phyloP scores from a whole-genome alignment of 805 yeast genomes.

The Candida awuae region DNA sequence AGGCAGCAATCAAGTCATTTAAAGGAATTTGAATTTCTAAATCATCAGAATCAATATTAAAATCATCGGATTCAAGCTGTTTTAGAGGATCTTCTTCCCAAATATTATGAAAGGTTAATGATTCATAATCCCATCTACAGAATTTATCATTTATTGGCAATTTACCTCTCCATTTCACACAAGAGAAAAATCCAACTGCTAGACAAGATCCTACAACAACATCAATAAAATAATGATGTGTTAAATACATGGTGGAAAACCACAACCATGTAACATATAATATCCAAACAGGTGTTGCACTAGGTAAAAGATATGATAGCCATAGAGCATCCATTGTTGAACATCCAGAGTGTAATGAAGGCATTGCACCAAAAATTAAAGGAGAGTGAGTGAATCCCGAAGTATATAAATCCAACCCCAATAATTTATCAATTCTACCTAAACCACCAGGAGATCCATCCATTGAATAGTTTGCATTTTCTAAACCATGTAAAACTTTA shows the following conservation, averaged over 20 bases:
- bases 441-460: slow-evolving; percentile 94
- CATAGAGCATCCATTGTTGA: slow-evolving; percentile 91
- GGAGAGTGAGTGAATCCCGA: slow-evolving; percentile 79
- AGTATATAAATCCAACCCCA: slow-evolving; percentile 79
- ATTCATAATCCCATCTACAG: slow-evolving; percentile 36
- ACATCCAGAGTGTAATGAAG: slow-evolving; percentile 85
- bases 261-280: slow-evolving; percentile 86
- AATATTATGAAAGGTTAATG: slow-evolving; percentile 10
- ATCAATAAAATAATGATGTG: slow-evolving; percentile 94
- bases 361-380: slow-evolving; percentile 75
- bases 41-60: slow-evolving; percentile 2
- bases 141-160: slow-evolving; percentile 42
- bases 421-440: slow-evolving; percentile 70
- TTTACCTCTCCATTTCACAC: slow-evolving; percentile 58
- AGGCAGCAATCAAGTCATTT: slow-evolving; percentile 1
- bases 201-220: slow-evolving; percentile 90
- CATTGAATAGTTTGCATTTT: slow-evolving; percentile 88
- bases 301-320: slow-evolving; percentile 76
- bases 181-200: slow-evolving; percentile 59
- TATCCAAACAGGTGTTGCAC: slow-evolving; percentile 53
- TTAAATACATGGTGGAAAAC: slow-evolving; percentile 98
- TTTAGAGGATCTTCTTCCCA: slow-evolving; percentile 20
- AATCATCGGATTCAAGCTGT: neutral
- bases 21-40: slow-evolving; percentile 11
- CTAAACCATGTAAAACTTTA: slow-evolving; percentile 71